Evolutionary conservation across 345 rosid genomes (phyloP).

Genomic region (Brassica nigra): DNA sequence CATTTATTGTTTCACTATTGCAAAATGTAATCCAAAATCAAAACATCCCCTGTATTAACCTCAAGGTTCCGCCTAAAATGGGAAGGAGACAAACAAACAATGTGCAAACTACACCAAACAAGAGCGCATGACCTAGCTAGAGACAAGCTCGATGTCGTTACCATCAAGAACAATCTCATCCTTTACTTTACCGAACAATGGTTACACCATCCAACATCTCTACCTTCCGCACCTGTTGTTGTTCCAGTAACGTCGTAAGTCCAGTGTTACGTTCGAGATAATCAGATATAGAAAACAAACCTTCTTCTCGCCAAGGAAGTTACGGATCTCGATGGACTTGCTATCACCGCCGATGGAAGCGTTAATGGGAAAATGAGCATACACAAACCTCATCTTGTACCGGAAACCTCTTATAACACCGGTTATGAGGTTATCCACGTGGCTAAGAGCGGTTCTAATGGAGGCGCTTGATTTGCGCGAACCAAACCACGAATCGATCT

Average conservation of each 20-base stretch:
- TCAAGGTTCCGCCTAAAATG: not conserved
- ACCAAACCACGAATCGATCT: constrained; percentile 48
- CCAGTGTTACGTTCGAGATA: too few relatives aligned
- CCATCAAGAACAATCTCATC: constrained; percentile 66
- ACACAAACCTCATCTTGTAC: not conserved
- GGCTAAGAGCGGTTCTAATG: constrained; percentile 16
- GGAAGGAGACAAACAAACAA: not conserved
- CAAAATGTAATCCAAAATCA: too few relatives aligned
- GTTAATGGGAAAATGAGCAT: constrained; percentile 42
- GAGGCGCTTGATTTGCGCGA: constrained; percentile 44
- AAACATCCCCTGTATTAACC: not conserved
- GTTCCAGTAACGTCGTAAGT: too few relatives aligned
- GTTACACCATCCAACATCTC: constrained; percentile 62
- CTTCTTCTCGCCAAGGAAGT: constrained; percentile 56
- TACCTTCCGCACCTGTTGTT: constrained; percentile 59
- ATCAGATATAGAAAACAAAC: constrained; percentile 10
- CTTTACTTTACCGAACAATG: constrained; percentile 60
- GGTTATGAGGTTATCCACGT: not conserved
- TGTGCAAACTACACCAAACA: constrained; percentile 19
- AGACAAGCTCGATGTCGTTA: constrained; percentile 61
- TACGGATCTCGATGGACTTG: constrained; percentile 51
- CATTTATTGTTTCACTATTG: too few relatives aligned
- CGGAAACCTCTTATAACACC: not conserved
- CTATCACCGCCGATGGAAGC: constrained; percentile 46
- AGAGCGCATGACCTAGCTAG: constrained; percentile 63